These are phyloP conservation scores for Polysphondylium violaceum DNA, from an alignment of 78 protist species.

Conservation along the genomic window DNA sequence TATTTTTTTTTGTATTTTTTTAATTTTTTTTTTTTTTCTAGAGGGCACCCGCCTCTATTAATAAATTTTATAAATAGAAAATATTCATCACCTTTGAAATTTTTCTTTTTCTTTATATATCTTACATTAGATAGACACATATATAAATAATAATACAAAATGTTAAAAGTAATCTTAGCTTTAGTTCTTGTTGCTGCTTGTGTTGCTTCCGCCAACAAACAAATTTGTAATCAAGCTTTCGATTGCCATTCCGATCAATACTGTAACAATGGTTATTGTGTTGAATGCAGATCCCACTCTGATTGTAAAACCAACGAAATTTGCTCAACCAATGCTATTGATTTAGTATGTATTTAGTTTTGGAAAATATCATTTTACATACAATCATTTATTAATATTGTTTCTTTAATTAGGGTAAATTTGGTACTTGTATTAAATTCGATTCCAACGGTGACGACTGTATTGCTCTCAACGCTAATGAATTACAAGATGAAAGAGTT, in stretches of 20 bases:
- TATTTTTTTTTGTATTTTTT: background rate
- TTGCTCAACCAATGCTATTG: constrained; percentile 8
- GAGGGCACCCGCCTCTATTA: too few species aligned
- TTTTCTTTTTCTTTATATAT: background rate
- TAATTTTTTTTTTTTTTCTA: background rate
- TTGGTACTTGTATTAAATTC: constrained; percentile 57
- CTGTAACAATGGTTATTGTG: constrained; percentile 48
- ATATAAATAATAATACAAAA: constrained; percentile 12
- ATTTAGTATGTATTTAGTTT: too few species aligned
- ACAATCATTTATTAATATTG: background rate
- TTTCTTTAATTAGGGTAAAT: background rate
- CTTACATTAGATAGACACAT: background rate
- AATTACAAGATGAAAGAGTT: background rate
- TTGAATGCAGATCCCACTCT: background rate
- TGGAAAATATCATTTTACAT: too few species aligned
- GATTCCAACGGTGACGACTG: constrained; percentile 16
- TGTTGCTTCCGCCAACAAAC: background rate
- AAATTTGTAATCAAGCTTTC: background rate
- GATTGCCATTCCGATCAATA: constrained; percentile 29
- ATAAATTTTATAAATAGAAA: too few species aligned
- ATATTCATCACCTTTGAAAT: background rate
- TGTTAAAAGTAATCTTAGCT: background rate
- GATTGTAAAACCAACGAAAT: constrained; percentile 34
- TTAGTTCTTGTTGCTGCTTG: background rate
- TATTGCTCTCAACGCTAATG: background rate